phyloP scores from a whole-genome alignment of 2,329 filamentous ascomycete genomes.

The Diplocarpon mali region DNA sequence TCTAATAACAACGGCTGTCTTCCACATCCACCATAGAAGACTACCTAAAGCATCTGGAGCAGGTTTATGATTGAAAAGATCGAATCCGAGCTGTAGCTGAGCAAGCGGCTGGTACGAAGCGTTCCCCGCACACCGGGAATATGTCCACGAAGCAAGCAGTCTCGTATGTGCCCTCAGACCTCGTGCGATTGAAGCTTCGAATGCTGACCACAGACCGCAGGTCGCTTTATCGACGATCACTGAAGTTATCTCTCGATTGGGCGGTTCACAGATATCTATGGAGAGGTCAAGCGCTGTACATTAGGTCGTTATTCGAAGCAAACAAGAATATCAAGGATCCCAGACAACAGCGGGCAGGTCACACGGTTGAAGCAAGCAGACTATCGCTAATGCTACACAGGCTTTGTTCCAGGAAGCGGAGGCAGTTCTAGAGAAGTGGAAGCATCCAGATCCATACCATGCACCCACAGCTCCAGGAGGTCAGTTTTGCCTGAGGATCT shows the following conservation, averaged over 20 bases:
- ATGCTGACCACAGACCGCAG: conserved; percentile 29
- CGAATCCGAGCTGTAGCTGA: conserved; percentile 2
- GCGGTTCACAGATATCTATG: conserved; percentile 84
- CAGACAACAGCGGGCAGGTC: conserved; percentile 60
- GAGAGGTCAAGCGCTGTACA: conserved; percentile 93
- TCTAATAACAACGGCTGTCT: conserved; percentile 1
- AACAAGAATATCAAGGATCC: conserved; percentile 79
- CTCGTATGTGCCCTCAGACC: conserved; percentile 21
- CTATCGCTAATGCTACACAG: conserved; percentile 36
- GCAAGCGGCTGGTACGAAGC: conserved; percentile 2
- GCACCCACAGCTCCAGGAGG: conserved; percentile 89
- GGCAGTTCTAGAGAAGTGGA: conserved; percentile 82
- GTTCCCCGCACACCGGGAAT: conserved; percentile 2
- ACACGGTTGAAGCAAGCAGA: neutral
- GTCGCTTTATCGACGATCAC: conserved; percentile 78
- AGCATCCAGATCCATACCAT: conserved; percentile 90
- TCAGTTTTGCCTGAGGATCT: conserved; percentile 31
- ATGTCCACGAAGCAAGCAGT: conserved; percentile 29
- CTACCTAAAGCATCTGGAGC: neutral
- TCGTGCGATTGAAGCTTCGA: neutral
- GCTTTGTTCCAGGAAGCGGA: conserved; percentile 79
- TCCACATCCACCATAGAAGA: neutral
- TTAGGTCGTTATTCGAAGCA: conserved; percentile 87
- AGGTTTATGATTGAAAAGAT: conserved; percentile 3
- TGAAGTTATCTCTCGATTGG: conserved; percentile 95